Evolutionary conservation across 75 land plant species (phyloP).

Genomic region (Ceratopteris richardii): DNA sequence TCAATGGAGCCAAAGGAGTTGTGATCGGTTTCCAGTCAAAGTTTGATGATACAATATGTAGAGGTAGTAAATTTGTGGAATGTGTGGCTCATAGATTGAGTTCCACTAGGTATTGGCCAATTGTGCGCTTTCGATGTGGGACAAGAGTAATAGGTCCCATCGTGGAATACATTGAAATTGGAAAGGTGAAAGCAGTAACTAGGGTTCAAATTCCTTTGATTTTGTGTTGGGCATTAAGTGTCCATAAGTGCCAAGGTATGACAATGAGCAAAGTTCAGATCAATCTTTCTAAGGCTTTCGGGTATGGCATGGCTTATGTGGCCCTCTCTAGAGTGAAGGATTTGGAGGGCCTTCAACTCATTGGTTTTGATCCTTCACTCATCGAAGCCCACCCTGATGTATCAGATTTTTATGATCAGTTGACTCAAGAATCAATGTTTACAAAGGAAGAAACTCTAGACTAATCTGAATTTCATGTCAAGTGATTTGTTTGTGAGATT

Average conservation of each 20-base stretch:
- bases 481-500: neutral
- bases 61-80: neutral
- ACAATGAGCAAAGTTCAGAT: conserved; percentile 34
- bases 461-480: neutral
- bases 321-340: conserved; percentile 32
- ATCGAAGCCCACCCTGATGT: conserved; percentile 26
- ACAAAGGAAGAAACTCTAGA: neutral
- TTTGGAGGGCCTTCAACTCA: conserved; percentile 30
- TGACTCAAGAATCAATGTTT: neutral
- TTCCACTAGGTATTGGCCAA: conserved; percentile 21
- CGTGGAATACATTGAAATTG: conserved; percentile 19
- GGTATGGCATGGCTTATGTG: conserved; percentile 35
- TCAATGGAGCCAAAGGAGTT: conserved; percentile 36
- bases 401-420: neutral
- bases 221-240: conserved; percentile 36
- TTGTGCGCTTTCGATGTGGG: conserved; percentile 22
- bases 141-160: conserved; percentile 16
- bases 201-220: conserved; percentile 31
- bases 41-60: conserved; percentile 11
- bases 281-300: conserved; percentile 23
- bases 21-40: conserved; percentile 23
- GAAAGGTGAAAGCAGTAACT: conserved; percentile 17
- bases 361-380: conserved; percentile 17
- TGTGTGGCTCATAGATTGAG: conserved; percentile 5
- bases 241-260: conserved; percentile 42